Evolutionary conservation across 2,329 filamentous ascomycete species (phyloP).

Genomic region (Epichloe gansuensis): DNA sequence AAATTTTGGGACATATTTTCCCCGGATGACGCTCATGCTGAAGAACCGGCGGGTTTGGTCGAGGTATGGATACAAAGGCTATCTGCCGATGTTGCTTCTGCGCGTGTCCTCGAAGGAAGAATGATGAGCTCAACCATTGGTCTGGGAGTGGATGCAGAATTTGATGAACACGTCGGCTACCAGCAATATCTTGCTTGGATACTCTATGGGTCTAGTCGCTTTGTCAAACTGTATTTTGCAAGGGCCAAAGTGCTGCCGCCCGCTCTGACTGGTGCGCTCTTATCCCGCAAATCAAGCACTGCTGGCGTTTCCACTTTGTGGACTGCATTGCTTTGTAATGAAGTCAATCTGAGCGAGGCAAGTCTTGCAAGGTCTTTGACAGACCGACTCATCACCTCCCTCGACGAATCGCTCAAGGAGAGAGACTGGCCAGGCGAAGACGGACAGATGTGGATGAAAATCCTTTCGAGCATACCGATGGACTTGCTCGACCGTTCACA

Average conservation of each 20-base stretch:
- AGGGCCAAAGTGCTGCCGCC: constrained; percentile 14
- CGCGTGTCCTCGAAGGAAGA: constrained; percentile 12
- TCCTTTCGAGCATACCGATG: constrained; percentile 21
- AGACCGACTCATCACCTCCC: constrained; percentile 17
- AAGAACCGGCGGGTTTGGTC: constrained; percentile 19
- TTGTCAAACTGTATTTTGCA: constrained; percentile 17
- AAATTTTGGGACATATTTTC: constrained; percentile 25
- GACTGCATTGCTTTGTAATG: constrained; percentile 22
- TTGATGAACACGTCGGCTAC: constrained; percentile 14
- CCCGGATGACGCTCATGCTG: constrained; percentile 20
- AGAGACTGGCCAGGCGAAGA: constrained; percentile 19
- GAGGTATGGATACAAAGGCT: constrained; percentile 22
- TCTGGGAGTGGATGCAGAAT: constrained; percentile 10
- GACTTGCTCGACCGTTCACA: constrained; percentile 29
- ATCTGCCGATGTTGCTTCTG: constrained; percentile 16
- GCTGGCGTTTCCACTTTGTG: constrained; percentile 15
- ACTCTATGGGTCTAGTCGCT: constrained; percentile 19
- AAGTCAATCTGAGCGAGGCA: constrained; percentile 23
- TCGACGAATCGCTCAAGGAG: constrained; percentile 18
- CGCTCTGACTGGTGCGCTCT: constrained; percentile 14
- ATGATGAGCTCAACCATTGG: constrained; percentile 10
- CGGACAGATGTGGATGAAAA: constrained; percentile 18
- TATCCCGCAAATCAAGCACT: constrained; percentile 8
- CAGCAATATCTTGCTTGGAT: constrained; percentile 24
- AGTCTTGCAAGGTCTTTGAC: constrained; percentile 21